Conservation (phyloP, 345 rosid genomes). For the Stellera chamaejasme region DNA sequence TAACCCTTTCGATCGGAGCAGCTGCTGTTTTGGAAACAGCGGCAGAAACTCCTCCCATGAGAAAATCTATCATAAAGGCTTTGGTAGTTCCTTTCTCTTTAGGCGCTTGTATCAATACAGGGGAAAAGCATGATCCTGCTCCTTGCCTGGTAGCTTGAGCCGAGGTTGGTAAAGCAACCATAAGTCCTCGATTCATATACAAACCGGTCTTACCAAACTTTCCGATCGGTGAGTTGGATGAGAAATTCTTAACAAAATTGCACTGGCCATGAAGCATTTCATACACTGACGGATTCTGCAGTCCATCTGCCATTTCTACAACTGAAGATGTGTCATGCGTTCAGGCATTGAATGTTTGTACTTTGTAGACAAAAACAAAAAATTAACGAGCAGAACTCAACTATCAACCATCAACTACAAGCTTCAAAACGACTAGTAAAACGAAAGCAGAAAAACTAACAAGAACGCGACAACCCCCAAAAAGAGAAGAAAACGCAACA, state of each 20-base stretch:
- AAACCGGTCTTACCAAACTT: slow-evolving; percentile 13
- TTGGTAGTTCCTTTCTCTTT: slow-evolving; percentile 26
- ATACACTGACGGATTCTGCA: slow-evolving; percentile 39
- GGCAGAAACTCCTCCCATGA: slow-evolving; percentile 54
- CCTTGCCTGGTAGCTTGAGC: slow-evolving; percentile 21
- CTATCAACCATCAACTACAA: too few species aligned
- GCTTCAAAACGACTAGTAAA: too few species aligned
- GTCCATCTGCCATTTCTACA: slow-evolving; percentile 53
- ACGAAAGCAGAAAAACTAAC: too few species aligned
- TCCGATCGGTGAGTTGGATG: slow-evolving; percentile 21
- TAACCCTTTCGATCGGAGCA: slow-evolving; percentile 43
- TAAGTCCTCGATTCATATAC: slow-evolving; percentile 28
- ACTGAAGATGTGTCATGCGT: slow-evolving; percentile 22
- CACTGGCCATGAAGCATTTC: slow-evolving; percentile 51
- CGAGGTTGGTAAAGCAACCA: slow-evolving; percentile 24
- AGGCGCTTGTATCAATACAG: slow-evolving; percentile 42
- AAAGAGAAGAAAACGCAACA: too few species aligned
- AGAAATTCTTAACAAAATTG: slow-evolving; percentile 27
- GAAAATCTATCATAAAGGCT: slow-evolving; percentile 35
- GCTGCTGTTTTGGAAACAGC: slow-evolving; percentile 53
- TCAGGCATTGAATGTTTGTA: too few species aligned
- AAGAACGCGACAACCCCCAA: too few species aligned
- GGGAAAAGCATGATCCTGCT: slow-evolving; percentile 19
- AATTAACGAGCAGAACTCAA: too few species aligned
- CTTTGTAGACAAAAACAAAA: too few species aligned